Evolutionary conservation across 352 stramenopile species (phyloP), one percentile per base, ranked within the genome.

Genomic region (Globisporangium paddicum): DNA sequence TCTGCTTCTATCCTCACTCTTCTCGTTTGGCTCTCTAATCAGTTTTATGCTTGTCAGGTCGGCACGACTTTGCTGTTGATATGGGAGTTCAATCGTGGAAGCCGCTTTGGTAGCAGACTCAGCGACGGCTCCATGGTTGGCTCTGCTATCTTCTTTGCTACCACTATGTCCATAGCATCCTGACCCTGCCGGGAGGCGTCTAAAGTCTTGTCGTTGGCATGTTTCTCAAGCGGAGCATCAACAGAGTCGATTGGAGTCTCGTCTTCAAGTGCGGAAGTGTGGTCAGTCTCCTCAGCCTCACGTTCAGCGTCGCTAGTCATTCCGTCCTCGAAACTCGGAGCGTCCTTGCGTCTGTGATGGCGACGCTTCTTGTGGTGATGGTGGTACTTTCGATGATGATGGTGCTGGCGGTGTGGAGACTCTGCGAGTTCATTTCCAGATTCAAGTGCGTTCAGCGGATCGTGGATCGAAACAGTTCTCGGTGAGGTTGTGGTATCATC

Each of bases 31-130:
- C 9, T 16, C 13, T 16, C 19, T 21, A 28, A 41, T 10, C 28
- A 25, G 37, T 16, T 47, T 34, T 40, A 25, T 21, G 1, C 21
- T 26, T 16, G 3, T 30, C 57, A 66, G 10, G 60, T 67, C 10
- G 60, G 60, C 19, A 62, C 47, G 9, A 67, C 60, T 30, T 67
- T 67, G 25, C 48, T 67, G 18, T 18, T 56, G 30, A 35, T n/a
- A 8, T 58, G 19, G 2, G 52, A 41, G 13, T 62, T 49, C 21
- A 58, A 9, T 3, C 38, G 28, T 5, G 38, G 45, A 41, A 67
- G 47, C 0, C 48, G 46, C 26, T 28, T n/a, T 5, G 45, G 6
- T 8, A 28, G 25, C 16, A 56, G 19, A 25, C 19, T 30, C 14
- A 48, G 38, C n/a, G 58, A 19, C 16, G 56, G n/a, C 19, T 56